Base-by-base conservation (phyloP, 2,329 filamentous ascomycete genomes). In the Seiridium unicorne region DNA sequence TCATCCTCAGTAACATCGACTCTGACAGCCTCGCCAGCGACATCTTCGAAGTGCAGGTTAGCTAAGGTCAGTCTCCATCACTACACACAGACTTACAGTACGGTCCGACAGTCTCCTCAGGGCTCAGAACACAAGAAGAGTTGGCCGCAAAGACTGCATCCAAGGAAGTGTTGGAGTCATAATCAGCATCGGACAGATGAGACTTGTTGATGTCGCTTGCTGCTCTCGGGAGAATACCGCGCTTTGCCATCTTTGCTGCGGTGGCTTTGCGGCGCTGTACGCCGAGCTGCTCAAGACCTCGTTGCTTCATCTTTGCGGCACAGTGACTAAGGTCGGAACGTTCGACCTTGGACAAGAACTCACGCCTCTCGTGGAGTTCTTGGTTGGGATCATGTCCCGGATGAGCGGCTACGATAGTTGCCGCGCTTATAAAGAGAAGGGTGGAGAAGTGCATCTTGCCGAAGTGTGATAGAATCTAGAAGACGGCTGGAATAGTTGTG, bases 51-150 rank as follows among this genome's bases (percentile, higher is more conserved):
- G 6, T 13, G 44, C 18, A 13, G 6, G 44, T 46, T 46, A 46
- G 44, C 26, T 11, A 8, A 5, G 18, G 18, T 11, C 10, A 11
- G 4, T 46, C 44, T 5, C 26, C 4, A 46, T 46, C 4, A 46
- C 26, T 46, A 46, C 26, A 46, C 26, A 46, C 44, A 18, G 6
- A 49, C 71, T 62, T 65, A 62, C 79, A 85, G 72, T 84, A 85
- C 32, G 83, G 83, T 0, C 82, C 82, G 66, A 83, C 74, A 3
- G 77, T 84, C 31, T 79, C 77, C 67, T 84, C 81, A 0, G 81
- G 81, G 18, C 74, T 79, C 36, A 85, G 72, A 35, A 83, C 71
- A 63, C 82, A 84, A n/a, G 77, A 77, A 44, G 70, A 73, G 66
- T 79, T 76, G 59, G 70, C 72, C 1, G 73, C 69, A 59, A 81